These are phyloP conservation scores for Globisporangium nunn DNA, from an alignment of 352 stramenopile genomes.

Conservation along the genomic window DNA sequence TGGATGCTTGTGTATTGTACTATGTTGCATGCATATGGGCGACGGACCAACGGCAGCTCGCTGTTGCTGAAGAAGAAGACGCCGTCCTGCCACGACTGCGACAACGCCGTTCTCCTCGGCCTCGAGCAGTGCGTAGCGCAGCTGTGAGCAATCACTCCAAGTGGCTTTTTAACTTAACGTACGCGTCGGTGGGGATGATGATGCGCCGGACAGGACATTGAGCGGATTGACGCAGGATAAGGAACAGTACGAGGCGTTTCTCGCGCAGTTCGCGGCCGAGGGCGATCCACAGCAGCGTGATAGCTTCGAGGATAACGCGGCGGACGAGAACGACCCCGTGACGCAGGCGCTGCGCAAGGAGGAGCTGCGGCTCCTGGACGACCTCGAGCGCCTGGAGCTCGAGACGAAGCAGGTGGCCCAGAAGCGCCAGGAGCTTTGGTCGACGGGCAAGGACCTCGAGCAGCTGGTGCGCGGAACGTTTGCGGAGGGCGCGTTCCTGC, in stretches of 20 bases:
- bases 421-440: slow-evolving; percentile 68
- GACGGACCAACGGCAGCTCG: slow-evolving; percentile 18
- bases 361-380: slow-evolving; percentile 39
- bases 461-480: slow-evolving; percentile 68
- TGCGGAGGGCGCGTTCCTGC: slow-evolving; percentile 62
- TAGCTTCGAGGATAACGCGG: slow-evolving; percentile 14
- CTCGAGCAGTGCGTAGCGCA: slow-evolving; percentile 41
- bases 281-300: slow-evolving; percentile 28
- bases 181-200: not conserved
- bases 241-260: slow-evolving; percentile 50
- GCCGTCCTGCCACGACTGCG: slow-evolving; percentile 70
- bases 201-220: slow-evolving; percentile 25
- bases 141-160: not conserved
- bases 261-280: slow-evolving; percentile 36
- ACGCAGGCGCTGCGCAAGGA: slow-evolving; percentile 53
- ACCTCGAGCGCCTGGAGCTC: slow-evolving; percentile 51
- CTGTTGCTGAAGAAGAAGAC: slow-evolving; percentile 64
- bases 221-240: slow-evolving; percentile 34
- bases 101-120: slow-evolving; percentile 34
- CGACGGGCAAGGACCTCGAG: slow-evolving; percentile 62
- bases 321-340: slow-evolving; percentile 32
- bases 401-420: slow-evolving; percentile 44
- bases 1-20: slow-evolving; percentile 7
- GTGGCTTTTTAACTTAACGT: too few relatives aligned
- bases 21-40: too few relatives aligned